These are phyloP conservation scores for Coprinopsis marcescibilis DNA, from an alignment of 768 basidiomycete genomes.

Conservation along the genomic window DNA sequence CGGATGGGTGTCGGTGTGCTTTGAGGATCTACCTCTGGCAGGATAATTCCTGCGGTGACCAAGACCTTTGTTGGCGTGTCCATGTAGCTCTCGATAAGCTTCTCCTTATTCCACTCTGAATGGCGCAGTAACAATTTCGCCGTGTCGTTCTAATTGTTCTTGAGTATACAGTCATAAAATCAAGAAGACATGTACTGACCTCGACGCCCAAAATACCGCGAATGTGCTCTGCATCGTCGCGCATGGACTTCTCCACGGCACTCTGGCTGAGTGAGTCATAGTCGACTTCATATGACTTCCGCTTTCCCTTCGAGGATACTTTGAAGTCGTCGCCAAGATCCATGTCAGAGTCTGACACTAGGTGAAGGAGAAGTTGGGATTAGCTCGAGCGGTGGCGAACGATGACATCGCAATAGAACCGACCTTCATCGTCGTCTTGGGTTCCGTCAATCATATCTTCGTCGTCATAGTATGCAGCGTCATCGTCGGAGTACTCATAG, in stretches of 20 bases:
- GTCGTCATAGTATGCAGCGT: conserved; percentile 60
- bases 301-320: conserved; percentile 46
- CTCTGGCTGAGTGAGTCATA: conserved; percentile 67
- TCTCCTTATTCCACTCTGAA: conserved; percentile 94
- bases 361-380: background rate
- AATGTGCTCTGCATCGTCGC: conserved; percentile 77
- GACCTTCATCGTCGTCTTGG: conserved; percentile 45
- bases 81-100: conserved; percentile 95
- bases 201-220: conserved; percentile 84
- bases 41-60: conserved; percentile 63
- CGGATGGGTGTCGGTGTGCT: conserved; percentile 25
- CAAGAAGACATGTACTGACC: conserved; percentile 46
- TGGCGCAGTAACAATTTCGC: conserved; percentile 78
- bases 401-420: conserved; percentile 15
- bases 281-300: conserved; percentile 81
- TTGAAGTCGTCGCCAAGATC: conserved; percentile 60
- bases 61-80: conserved; percentile 75
- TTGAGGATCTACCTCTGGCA: conserved; percentile 37
- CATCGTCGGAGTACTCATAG: conserved; percentile 67
- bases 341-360: conserved; percentile 45
- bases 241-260: conserved; percentile 76
- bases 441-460: conserved; percentile 67
- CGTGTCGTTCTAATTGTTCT: conserved; percentile 44
- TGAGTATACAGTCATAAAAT: conserved; percentile 3
- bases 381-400: background rate